Conservation (phyloP, 2,329 filamentous ascomycete genomes). For the Sclerotinia spermophila region DNA sequence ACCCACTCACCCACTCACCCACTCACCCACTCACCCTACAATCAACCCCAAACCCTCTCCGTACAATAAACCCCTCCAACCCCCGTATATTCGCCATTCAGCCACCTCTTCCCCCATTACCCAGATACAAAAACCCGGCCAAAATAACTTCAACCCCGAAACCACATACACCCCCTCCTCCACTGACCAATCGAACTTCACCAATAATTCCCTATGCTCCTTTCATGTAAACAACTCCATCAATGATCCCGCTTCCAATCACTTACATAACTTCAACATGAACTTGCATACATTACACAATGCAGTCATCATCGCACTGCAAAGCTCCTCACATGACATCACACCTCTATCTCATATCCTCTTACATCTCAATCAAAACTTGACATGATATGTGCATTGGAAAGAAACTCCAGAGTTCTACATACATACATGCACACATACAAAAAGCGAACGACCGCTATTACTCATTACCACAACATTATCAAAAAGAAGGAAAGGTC, state of each 20-base stretch:
- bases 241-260: neutral
- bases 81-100: too few relatives aligned
- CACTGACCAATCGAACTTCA: neutral
- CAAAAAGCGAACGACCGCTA: neutral
- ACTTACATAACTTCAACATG: neutral
- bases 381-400: neutral
- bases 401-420: neutral
- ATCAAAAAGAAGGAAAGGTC: neutral
- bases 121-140: too few relatives aligned
- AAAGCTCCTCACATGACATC: neutral
- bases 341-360: too few relatives aligned
- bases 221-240: too few relatives aligned
- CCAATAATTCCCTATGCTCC: neutral
- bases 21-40: neutral
- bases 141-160: too few relatives aligned
- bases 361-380: neutral
- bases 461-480: slow-evolving; percentile 15
- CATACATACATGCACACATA: slow-evolving; percentile 1
- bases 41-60: too few relatives aligned
- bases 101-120: too few relatives aligned
- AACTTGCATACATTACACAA: neutral
- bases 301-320: neutral
- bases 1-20: neutral
- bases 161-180: too few relatives aligned
- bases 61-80: neutral